Evolutionary conservation across 176 grass and related monocot genomes (phyloP).

Genomic region (Bothriochloa decipiens): DNA sequence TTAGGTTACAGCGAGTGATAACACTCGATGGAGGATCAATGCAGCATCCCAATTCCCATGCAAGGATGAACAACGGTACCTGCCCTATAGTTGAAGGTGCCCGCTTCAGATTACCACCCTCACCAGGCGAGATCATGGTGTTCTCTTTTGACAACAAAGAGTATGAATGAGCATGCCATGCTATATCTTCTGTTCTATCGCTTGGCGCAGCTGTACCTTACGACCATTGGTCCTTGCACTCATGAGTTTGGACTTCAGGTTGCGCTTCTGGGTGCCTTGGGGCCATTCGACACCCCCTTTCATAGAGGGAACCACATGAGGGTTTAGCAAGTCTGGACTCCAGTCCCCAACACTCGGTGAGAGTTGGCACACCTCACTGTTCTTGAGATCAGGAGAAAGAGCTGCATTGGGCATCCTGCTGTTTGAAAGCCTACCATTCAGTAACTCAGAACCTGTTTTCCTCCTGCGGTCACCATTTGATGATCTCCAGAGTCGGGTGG

Average conservation of each 20-base stretch:
- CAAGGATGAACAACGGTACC: too few species aligned
- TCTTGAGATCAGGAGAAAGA: slow-evolving; percentile 53
- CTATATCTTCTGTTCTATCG: slow-evolving; percentile 77
- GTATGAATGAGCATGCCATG: background rate
- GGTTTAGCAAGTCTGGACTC: slow-evolving; percentile 63
- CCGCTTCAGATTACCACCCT: too few species aligned
- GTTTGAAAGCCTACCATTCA: slow-evolving; percentile 48
- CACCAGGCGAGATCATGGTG: slow-evolving; percentile 4
- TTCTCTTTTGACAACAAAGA: background rate
- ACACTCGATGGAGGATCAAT: background rate
- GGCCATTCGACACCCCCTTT: slow-evolving; percentile 65
- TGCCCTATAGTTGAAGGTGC: background rate
- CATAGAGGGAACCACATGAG: slow-evolving; percentile 40
- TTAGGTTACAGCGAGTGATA: slow-evolving; percentile 33
- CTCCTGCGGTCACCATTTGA: slow-evolving; percentile 52
- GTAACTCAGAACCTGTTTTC: slow-evolving; percentile 41
- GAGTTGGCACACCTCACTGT: slow-evolving; percentile 45
- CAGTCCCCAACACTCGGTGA: slow-evolving; percentile 63
- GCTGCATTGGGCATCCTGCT: slow-evolving; percentile 47
- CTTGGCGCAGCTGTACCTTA: slow-evolving; percentile 74
- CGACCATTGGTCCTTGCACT: slow-evolving; percentile 59
- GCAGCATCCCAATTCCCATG: background rate
- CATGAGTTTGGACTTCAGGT: slow-evolving; percentile 64
- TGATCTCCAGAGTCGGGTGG: slow-evolving; percentile 75
- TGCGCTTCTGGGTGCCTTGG: slow-evolving; percentile 54